A percentile compares a stretch with the other conserved stretches of the same genome.
These are phyloP conservation scores for Smittium culicis DNA, from an alignment of 371 early-diverging fungal genomes.

Conservation along the genomic window DNA sequence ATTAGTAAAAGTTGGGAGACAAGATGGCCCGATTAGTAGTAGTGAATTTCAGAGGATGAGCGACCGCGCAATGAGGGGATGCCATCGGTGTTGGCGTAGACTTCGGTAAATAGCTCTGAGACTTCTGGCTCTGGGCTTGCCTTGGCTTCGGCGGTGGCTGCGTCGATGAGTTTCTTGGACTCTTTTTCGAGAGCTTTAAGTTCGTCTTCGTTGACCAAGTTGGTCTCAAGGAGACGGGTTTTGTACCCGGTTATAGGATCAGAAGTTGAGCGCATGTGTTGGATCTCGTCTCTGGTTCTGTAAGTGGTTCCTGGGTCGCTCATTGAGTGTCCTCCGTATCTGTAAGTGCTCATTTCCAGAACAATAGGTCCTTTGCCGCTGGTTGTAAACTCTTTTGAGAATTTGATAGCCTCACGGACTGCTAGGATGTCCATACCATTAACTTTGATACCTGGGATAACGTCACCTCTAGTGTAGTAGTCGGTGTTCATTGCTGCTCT, in stretches of 20 bases:
- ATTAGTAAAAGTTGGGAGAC: slow-evolving; percentile 19
- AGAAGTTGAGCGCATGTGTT: slow-evolving; percentile 84
- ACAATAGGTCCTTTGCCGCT: slow-evolving; percentile 88
- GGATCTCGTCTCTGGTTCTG: slow-evolving; percentile 94
- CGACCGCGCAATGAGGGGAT: slow-evolving; percentile 63
- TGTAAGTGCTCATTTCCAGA: slow-evolving; percentile 94
- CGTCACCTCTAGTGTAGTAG: slow-evolving; percentile 93
- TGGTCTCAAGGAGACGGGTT: slow-evolving; percentile 55
- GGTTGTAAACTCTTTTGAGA: slow-evolving; percentile 73
- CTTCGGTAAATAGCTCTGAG: slow-evolving; percentile 58
- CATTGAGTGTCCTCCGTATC: slow-evolving; percentile 99
- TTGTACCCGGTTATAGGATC: slow-evolving; percentile 89
- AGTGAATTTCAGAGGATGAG: slow-evolving; percentile 53
- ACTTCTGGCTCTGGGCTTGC: slow-evolving; percentile 64
- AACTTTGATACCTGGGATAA: slow-evolving; percentile 88
- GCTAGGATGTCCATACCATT: slow-evolving; percentile 95
- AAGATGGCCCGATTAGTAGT: slow-evolving; percentile 24
- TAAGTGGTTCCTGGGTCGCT: slow-evolving; percentile 98
- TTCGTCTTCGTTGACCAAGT: slow-evolving; percentile 66
- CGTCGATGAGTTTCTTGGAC: slow-evolving; percentile 67
- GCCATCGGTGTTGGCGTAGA: slow-evolving; percentile 67
- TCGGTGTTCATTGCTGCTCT: slow-evolving; percentile 85
- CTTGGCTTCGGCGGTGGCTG: slow-evolving; percentile 74
- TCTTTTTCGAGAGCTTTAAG: slow-evolving; percentile 89
- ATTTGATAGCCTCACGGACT: slow-evolving; percentile 69